These are phyloP conservation scores for Apiotrichum siamense DNA, from an alignment of 1,284 basidiomycete genomes.

Conservation along the genomic window DNA sequence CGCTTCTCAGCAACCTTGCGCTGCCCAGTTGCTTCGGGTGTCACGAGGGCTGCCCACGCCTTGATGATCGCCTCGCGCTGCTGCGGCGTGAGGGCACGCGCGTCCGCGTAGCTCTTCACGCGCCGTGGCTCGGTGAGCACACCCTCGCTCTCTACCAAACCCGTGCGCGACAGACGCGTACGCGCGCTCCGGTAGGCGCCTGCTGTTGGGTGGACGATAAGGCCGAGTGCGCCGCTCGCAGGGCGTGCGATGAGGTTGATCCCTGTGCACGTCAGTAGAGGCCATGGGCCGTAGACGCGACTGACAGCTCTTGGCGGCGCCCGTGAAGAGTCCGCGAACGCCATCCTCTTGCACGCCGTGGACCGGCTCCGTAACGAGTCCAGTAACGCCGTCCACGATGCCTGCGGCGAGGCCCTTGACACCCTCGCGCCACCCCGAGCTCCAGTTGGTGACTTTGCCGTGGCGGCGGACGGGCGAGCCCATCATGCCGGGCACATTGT, in stretches of 20 bases:
- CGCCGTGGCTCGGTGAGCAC: conserved; percentile 7
- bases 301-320: conserved; percentile 22
- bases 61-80: conserved; percentile 3
- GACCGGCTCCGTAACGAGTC: conserved; percentile 53
- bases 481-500: conserved; percentile 51
- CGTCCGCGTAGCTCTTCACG: background rate
- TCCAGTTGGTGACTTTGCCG: conserved; percentile 49
- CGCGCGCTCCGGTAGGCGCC: conserved; percentile 11
- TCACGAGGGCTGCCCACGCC: background rate
- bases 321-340: conserved; percentile 14
- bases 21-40: background rate
- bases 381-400: conserved; percentile 55
- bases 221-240: conserved; percentile 36
- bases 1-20: background rate
- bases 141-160: background rate
- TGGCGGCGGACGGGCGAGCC: conserved; percentile 49
- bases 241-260: conserved; percentile 52
- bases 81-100: background rate
- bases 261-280: conserved; percentile 16
- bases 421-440: conserved; percentile 51
- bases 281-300: background rate
- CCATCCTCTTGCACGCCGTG: conserved; percentile 51
- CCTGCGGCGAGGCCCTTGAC: conserved; percentile 47
- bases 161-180: background rate
- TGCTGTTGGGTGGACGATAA: conserved; percentile 12